Conservation (phyloP, 108 stramenopile species). For the Cyclotella choctawhatcheeana region DNA sequence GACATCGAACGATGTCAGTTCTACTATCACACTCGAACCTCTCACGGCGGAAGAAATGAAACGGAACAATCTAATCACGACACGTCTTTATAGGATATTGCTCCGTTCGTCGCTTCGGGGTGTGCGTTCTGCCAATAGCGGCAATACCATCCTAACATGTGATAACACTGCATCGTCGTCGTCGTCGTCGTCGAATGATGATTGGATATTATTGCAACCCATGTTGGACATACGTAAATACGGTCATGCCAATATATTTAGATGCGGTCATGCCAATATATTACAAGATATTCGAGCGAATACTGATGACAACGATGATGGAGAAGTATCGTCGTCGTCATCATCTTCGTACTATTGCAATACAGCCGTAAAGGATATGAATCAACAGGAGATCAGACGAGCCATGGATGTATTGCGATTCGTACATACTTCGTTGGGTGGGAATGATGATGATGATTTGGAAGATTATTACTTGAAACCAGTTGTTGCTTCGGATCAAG, state of each 20-base stretch:
- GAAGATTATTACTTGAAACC: slow-evolving; percentile 40
- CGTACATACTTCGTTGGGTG: slow-evolving; percentile 40
- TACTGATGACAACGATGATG: too few species aligned
- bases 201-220: slow-evolving; percentile 46
- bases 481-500: background rate
- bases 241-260: slow-evolving; percentile 38
- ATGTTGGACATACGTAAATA: slow-evolving; percentile 40
- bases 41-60: slow-evolving; percentile 24
- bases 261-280: background rate
- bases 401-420: slow-evolving; percentile 52
- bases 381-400: slow-evolving; percentile 30
- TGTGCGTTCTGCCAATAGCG: slow-evolving; percentile 2
- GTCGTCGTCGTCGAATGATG: too few species aligned
- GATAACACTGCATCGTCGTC: background rate
- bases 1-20: background rate
- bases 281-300: too few species aligned
- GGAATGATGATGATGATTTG: slow-evolving; percentile 42
- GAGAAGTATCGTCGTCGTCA: too few species aligned
- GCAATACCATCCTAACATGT: slow-evolving; percentile 8
- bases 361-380: slow-evolving; percentile 10
- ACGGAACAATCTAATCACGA: slow-evolving; percentile 33
- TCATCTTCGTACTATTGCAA: too few species aligned
- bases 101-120: slow-evolving; percentile 23
- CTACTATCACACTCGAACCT: too few species aligned
- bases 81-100: slow-evolving; percentile 40